These are phyloP conservation scores for Mercurialis annua DNA, from an alignment of 345 rosid species.

Conservation along the genomic window DNA sequence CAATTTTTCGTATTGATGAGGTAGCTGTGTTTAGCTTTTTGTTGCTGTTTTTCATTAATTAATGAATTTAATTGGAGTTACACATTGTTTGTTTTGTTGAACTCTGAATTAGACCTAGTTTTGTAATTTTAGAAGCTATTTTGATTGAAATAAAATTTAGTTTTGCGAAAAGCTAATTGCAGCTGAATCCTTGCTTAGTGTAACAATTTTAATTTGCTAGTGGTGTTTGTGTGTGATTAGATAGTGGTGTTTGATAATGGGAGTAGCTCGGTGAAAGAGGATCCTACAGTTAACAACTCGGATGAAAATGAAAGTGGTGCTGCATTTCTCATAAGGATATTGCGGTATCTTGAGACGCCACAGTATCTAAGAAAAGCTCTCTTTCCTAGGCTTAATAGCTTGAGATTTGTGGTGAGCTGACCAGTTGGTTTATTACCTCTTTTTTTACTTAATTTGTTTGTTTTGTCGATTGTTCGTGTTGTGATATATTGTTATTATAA, in stretches of 20 bases:
- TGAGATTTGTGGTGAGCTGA: constrained; percentile 73
- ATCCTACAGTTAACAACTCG: constrained; percentile 24
- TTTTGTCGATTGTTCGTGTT: constrained; percentile 3
- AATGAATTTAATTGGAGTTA: not conserved
- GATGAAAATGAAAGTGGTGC: constrained; percentile 71
- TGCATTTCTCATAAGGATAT: constrained; percentile 69
- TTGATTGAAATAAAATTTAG: no score
- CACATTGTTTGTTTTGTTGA: no score
- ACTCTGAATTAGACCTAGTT: no score
- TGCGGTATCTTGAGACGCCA: constrained; percentile 87
- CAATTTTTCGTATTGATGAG: constrained; percentile 89
- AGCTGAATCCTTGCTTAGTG: no score
- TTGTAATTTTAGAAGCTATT: no score
- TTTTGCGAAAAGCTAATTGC: no score
- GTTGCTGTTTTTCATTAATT: not conserved
- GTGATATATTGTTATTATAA: not conserved
- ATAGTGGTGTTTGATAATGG: constrained; percentile 81
- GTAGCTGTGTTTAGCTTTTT: constrained; percentile 19
- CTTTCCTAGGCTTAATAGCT: constrained; percentile 71
- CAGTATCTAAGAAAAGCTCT: constrained; percentile 83
- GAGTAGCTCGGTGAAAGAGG: constrained; percentile 33
- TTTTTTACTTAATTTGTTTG: not conserved
- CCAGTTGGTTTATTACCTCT: not conserved
- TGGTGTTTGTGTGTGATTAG: constrained; percentile 29
- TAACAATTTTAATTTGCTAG: not conserved